Conservation (phyloP, 164 flowering plant genomes). For the Magnolia kwangsiensis region DNA sequence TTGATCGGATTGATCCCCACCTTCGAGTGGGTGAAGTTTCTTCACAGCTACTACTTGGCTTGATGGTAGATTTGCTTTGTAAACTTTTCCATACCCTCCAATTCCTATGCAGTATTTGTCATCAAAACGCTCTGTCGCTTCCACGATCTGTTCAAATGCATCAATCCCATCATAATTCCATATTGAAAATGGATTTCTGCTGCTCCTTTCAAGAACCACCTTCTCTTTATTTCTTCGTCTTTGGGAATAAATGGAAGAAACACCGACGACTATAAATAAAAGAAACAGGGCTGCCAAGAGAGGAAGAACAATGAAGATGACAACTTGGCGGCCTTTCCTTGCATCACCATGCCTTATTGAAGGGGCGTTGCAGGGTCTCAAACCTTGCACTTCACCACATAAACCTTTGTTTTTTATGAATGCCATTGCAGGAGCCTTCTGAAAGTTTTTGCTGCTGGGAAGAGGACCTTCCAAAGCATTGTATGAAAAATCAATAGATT, state of each 20-base stretch:
- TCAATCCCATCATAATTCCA: conserved; percentile 31
- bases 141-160: conserved; percentile 40
- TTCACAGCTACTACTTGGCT: conserved; percentile 61
- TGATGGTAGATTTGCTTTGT: conserved; percentile 37
- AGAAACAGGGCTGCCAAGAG: neutral
- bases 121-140: conserved; percentile 49
- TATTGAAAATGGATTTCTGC: conserved; percentile 4
- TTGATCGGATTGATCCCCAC: conserved; percentile 4
- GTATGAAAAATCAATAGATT: conserved; percentile 8
- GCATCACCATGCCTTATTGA: neutral
- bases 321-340: neutral
- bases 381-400: conserved; percentile 9
- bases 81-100: conserved; percentile 65
- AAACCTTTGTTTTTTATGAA: neutral
- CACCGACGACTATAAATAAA: neutral
- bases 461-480: conserved; percentile 13
- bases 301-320: neutral
- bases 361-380: neutral
- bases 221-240: neutral
- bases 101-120: conserved; percentile 48
- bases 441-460: neutral
- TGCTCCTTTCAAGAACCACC: neutral
- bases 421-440: neutral
- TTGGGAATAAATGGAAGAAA: neutral
- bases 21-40: conserved; percentile 32